These are phyloP conservation scores for Asclepias syriaca DNA, from an alignment of 257 asterid genomes.

Conservation along the genomic window DNA sequence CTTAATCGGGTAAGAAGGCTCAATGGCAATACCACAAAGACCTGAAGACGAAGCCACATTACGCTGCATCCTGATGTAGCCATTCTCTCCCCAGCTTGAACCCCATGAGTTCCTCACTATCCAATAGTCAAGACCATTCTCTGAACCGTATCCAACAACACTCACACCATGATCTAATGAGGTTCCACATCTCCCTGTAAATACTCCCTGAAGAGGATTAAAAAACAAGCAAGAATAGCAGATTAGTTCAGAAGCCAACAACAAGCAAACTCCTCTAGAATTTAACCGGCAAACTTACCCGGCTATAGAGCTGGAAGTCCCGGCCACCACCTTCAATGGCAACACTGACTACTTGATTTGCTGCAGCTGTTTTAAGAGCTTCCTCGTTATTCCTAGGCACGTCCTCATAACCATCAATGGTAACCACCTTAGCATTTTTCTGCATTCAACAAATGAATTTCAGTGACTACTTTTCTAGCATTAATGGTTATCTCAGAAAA, in stretches of 20 bases:
- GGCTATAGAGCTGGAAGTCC: conserved; percentile 60
- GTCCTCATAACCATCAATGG: conserved; percentile 57
- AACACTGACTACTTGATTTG: conserved; percentile 52
- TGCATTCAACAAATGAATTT: conserved; percentile 19
- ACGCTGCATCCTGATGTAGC: conserved; percentile 69
- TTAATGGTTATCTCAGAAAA: not conserved
- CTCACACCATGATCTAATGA: conserved; percentile 71
- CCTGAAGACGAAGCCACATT: conserved; percentile 39
- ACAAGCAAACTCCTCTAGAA: not conserved
- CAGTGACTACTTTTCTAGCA: not conserved
- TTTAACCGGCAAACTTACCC: conserved; percentile 28
- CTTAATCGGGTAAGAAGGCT: conserved; percentile 75
- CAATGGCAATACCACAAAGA: conserved; percentile 62
- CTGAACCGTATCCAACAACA: conserved; percentile 66
- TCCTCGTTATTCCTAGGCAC: conserved; percentile 35
- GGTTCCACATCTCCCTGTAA: conserved; percentile 54
- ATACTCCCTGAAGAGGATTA: conserved; percentile 48
- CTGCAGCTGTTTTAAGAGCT: conserved; percentile 51
- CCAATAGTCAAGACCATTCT: conserved; percentile 56
- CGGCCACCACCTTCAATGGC: conserved; percentile 72
- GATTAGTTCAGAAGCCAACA: not conserved
- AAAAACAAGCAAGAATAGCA: not conserved
- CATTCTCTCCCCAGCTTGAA: conserved; percentile 61
- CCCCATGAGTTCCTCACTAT: conserved; percentile 86
- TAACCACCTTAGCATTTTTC: conserved; percentile 66